Conservation (phyloP, 768 basidiomycete genomes). For the Podaxis sp. region DNA sequence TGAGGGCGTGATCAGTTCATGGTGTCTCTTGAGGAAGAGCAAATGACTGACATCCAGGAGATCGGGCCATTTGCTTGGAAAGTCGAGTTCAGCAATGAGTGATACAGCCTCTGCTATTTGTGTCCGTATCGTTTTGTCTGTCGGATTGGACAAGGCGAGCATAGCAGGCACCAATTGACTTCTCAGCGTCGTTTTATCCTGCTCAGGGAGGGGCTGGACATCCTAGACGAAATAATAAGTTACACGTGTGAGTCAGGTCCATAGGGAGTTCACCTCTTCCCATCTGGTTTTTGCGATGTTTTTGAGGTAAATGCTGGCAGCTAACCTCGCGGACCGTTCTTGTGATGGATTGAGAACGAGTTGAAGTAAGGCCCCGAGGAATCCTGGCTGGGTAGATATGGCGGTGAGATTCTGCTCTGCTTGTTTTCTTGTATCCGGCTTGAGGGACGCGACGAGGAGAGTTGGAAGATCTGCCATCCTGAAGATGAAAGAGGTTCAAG, state of each 20-base stretch:
- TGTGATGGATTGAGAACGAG: slow-evolving; percentile 70
- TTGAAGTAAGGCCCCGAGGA: slow-evolving; percentile 71
- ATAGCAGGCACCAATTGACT: slow-evolving; percentile 84
- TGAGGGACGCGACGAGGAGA: slow-evolving; percentile 68
- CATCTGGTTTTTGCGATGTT: slow-evolving; percentile 85
- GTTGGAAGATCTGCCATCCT: slow-evolving; percentile 64
- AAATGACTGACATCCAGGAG: slow-evolving; percentile 76
- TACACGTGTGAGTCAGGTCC: background rate
- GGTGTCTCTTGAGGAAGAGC: background rate
- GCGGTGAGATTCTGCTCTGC: slow-evolving; percentile 75
- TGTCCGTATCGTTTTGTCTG: slow-evolving; percentile 68
- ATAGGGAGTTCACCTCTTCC: slow-evolving; percentile 63
- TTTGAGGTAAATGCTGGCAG: slow-evolving; percentile 89
- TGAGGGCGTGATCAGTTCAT: slow-evolving; percentile 24
- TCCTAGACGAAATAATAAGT: slow-evolving; percentile 40
- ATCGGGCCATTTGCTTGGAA: slow-evolving; percentile 83
- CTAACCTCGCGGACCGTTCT: slow-evolving; percentile 70
- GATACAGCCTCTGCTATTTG: slow-evolving; percentile 94
- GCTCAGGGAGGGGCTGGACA: slow-evolving; percentile 61
- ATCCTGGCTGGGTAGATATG: slow-evolving; percentile 70
- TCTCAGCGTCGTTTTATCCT: slow-evolving; percentile 72
- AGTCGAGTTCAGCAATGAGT: slow-evolving; percentile 88
- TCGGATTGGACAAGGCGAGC: slow-evolving; percentile 73
- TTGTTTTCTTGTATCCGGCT: slow-evolving; percentile 65
- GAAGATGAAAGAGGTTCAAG: slow-evolving; percentile 7